Conservation (phyloP, 768 basidiomycete genomes). For the Kwoniella sp. region DNA sequence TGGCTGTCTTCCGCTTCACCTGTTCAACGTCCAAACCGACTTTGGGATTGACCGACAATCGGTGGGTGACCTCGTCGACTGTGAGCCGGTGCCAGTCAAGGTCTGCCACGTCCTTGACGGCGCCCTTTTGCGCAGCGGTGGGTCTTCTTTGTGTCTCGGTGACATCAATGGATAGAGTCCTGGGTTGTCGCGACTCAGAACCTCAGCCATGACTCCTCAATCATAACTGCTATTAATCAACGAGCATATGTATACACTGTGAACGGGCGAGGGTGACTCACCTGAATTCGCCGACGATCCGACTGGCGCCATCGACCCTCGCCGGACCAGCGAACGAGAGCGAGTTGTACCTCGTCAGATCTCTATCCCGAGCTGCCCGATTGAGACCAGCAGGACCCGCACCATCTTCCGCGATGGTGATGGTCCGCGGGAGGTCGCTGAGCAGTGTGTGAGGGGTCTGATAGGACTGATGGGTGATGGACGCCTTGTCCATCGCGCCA, state of each 20-base stretch:
- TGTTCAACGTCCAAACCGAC: conserved; percentile 62
- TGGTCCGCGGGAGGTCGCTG: conserved; percentile 24
- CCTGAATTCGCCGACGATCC: conserved; percentile 53
- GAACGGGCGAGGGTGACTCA: conserved; percentile 20
- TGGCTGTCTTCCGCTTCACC: conserved; percentile 60
- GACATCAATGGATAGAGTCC: conserved; percentile 61
- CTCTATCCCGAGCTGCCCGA: conserved; percentile 13
- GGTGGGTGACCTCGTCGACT: conserved; percentile 58
- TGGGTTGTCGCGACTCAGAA: conserved; percentile 21
- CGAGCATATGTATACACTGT: too few relatives aligned
- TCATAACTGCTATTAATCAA: background rate
- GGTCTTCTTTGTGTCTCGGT: conserved; percentile 40
- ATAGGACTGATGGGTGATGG: conserved; percentile 6
- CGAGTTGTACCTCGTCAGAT: conserved; percentile 37
- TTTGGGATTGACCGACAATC: conserved; percentile 60
- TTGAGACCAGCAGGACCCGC: background rate
- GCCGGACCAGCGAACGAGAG: conserved; percentile 29
- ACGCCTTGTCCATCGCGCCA: conserved; percentile 3
- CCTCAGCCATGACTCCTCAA: background rate
- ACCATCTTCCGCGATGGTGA: conserved; percentile 38
- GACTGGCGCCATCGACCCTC: conserved; percentile 29
- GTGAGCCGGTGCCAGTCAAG: conserved; percentile 63
- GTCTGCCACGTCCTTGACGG: conserved; percentile 52
- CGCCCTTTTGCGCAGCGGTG: conserved; percentile 24
- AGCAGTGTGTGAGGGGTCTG: background rate